Base-by-base conservation (phyloP, 305 asterid genomes). In the Solanum hybrid region DNA sequence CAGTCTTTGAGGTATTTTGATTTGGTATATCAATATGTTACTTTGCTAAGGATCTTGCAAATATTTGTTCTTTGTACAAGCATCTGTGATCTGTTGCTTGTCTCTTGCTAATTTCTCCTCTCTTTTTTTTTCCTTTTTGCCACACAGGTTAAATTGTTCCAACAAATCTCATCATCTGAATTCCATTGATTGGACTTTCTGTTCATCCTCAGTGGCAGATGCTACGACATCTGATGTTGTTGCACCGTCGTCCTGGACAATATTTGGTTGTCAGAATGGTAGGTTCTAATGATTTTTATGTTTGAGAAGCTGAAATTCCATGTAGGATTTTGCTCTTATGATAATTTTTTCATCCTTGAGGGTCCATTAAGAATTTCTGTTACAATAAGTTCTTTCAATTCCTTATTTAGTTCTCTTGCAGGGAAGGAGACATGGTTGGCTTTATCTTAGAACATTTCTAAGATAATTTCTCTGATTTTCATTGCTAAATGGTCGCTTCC, bases 231-330 rank as follows among this genome's bases (percentile, higher is more conserved):
- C 98, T 89, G 99, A 97, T 93, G 99, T 96, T 71, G 91, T 97
- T 90, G 99, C 99, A 38, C 98, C 99, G 36, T 96, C 99, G 29
- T 96, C 99, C 73, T 97, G 99, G 99, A 97, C 93, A 91, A 95
- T 96, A 32, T 97, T 97, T 94, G 98, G 99, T 89, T 95, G 99
- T 91, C 95, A 94, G 89, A 97, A 97, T 90, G 99, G 99, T 97
- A 95, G 78, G 93, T 85, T n/a, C 91, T 90, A 81, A 66, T 89
- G 89, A 86, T 72, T 90, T 78, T 80, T 91, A 90, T 80, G 90
- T 86, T 90, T 90, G 82, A 90, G 66, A 79, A 91, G 87, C 86
- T 40, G 36, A 60, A 51, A 51, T 56, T 85, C 22, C 87, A 31
- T 51, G 76, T 56, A 56, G 37, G 75, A 84, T 29, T 51, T 84